Evolutionary conservation across 495 filamentous ascomycete species (phyloP).

Genomic region (Neurospora sp.): DNA sequence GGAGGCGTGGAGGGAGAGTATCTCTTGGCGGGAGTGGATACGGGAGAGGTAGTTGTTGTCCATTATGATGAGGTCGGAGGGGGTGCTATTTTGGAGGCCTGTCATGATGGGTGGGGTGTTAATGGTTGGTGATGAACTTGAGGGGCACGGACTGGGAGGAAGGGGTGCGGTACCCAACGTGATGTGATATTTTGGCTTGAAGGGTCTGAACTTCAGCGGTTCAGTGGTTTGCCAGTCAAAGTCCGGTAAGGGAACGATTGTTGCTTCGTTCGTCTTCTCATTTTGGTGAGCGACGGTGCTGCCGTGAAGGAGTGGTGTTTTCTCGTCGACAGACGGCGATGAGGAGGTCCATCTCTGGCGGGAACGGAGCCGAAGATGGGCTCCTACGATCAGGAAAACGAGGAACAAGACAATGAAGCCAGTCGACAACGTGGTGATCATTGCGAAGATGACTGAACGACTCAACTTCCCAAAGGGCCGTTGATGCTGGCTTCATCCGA

Average conservation of each 20-base stretch:
- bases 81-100: slow-evolving; percentile 38
- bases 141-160: not conserved
- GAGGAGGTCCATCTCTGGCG: not conserved
- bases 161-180: slow-evolving; percentile 52
- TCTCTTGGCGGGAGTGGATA: slow-evolving; percentile 40
- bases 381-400: not conserved
- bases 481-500: not conserved
- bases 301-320: not conserved
- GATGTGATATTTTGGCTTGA: slow-evolving; percentile 61
- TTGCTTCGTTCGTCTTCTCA: not conserved
- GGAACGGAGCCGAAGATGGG: not conserved
- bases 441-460: not conserved
- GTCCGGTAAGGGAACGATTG: slow-evolving; percentile 42
- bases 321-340: not conserved
- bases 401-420: not conserved
- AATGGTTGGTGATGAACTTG: not conserved
- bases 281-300: not conserved
- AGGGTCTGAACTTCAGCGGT: slow-evolving; percentile 53
- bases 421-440: not conserved
- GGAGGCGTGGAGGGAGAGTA: slow-evolving; percentile 39
- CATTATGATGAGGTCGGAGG: slow-evolving; percentile 54
- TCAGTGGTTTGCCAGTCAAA: slow-evolving; percentile 53
- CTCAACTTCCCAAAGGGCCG: not conserved
- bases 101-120: not conserved
- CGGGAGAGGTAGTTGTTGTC: slow-evolving; percentile 55